phyloP scores from a whole-genome alignment of 2,329 filamentous ascomycete genomes.

The Ceratocystis destructans region DNA sequence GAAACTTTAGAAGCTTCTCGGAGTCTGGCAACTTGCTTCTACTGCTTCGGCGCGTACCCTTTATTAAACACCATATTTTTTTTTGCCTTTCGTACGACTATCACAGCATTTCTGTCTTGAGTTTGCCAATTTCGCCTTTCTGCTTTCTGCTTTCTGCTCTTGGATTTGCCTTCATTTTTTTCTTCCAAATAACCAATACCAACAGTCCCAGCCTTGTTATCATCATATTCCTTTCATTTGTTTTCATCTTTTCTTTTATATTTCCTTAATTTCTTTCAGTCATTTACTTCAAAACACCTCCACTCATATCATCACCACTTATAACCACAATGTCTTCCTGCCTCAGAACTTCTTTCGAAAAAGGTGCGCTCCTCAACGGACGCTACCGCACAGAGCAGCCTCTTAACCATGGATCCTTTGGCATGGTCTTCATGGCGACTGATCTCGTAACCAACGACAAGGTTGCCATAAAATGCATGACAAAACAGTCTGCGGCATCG shows the following conservation, averaged over 20 bases:
- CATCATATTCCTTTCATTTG: conserved; percentile 12
- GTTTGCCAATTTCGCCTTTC: conserved; percentile 4
- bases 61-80: neutral
- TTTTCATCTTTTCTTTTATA: conserved; percentile 17
- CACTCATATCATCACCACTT: conserved; percentile 18
- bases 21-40: conserved; percentile 10
- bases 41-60: conserved; percentile 7
- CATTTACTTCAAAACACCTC: conserved; percentile 9
- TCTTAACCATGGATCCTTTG: conserved; percentile 96
- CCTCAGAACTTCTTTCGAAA: conserved; percentile 67
- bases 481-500: conserved; percentile 55
- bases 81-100: conserved; percentile 19
- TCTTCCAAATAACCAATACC: conserved; percentile 14
- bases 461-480: conserved; percentile 93
- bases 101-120: conserved; percentile 13
- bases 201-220: conserved; percentile 19
- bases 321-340: conserved; percentile 52
- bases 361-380: conserved; percentile 69
- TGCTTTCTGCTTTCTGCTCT: neutral
- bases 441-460: conserved; percentile 62
- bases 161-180: conserved; percentile 6
- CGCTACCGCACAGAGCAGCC: conserved; percentile 86
- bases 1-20: neutral
- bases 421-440: conserved; percentile 90
- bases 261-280: conserved; percentile 20